These are phyloP conservation scores for Fagopyrum homotropicum DNA, from an alignment of 148 eudicot genomes.

Conservation along the genomic window DNA sequence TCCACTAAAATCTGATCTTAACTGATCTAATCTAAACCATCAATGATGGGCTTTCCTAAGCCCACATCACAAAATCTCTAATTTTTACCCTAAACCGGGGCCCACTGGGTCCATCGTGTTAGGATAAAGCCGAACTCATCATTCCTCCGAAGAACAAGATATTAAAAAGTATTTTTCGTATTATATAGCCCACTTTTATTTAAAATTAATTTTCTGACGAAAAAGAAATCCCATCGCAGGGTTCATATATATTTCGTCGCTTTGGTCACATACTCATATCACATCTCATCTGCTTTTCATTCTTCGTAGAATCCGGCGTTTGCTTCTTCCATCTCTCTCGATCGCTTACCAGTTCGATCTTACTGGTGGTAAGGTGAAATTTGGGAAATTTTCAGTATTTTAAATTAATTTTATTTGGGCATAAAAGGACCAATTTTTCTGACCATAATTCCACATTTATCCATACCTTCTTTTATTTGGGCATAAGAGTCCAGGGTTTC, in stretches of 20 bases:
- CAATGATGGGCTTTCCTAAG: background rate
- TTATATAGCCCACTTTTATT: background rate
- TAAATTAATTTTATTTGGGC: background rate
- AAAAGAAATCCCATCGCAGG: background rate
- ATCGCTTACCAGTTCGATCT: background rate
- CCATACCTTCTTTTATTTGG: background rate
- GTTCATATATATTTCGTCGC: background rate
- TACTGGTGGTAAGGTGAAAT: background rate
- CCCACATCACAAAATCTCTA: background rate
- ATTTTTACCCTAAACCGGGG: background rate
- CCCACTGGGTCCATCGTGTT: background rate
- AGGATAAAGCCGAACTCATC: background rate
- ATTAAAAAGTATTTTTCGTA: background rate
- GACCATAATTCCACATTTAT: conserved; percentile 5
- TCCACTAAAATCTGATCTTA: too few species aligned
- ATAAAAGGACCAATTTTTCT: background rate
- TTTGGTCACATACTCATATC: background rate
- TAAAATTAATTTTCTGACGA: background rate
- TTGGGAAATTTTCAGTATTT: background rate
- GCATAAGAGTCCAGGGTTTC: background rate
- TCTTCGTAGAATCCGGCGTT: conserved; percentile 1
- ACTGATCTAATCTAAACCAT: too few species aligned
- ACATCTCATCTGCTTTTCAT: background rate
- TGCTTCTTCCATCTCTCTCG: background rate
- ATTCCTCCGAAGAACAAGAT: background rate